phyloP scores from a whole-genome alignment of 2,329 filamentous ascomycete genomes.

The Neospermospora avenae region DNA sequence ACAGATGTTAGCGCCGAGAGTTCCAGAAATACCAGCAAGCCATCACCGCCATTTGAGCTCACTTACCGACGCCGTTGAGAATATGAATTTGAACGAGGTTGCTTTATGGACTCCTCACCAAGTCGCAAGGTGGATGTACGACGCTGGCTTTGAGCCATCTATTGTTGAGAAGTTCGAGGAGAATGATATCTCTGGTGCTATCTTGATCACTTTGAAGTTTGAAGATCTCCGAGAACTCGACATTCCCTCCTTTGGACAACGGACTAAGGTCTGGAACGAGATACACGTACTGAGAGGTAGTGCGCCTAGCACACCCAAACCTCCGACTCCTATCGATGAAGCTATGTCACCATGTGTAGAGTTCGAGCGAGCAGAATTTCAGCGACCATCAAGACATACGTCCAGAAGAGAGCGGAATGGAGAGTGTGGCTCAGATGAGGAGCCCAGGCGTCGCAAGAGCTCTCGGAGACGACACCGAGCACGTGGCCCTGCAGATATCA shows the following conservation, averaged over 20 bases:
- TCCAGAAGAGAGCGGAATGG: conserved; percentile 21
- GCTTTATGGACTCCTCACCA: conserved; percentile 69
- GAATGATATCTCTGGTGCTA: conserved; percentile 87
- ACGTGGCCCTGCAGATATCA: conserved; percentile 52
- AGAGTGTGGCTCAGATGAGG: conserved; percentile 30
- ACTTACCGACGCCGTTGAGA: conserved; percentile 53
- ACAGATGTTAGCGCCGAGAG: conserved; percentile 22
- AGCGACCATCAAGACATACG: conserved; percentile 21
- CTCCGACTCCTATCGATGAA: conserved; percentile 61
- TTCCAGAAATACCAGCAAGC: conserved; percentile 26
- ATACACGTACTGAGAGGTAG: conserved; percentile 66
- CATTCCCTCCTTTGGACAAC: conserved; percentile 77
- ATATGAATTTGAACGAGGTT: conserved; percentile 58
- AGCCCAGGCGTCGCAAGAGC: conserved; percentile 27
- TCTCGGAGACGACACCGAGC: conserved; percentile 29
- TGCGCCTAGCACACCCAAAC: conserved; percentile 48
- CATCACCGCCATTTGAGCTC: conserved; percentile 46
- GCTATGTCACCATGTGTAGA: conserved; percentile 39
- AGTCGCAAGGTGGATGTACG: conserved; percentile 83
- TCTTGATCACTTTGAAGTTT: conserved; percentile 87
- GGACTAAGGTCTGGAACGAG: conserved; percentile 76
- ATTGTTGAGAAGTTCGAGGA: conserved; percentile 81
- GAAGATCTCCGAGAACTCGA: conserved; percentile 81
- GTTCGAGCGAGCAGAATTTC: neutral
- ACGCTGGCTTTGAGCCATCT: conserved; percentile 72